Conservation (phyloP, 2,329 filamentous ascomycete species). For the Ceratocystis alfenasii region DNA sequence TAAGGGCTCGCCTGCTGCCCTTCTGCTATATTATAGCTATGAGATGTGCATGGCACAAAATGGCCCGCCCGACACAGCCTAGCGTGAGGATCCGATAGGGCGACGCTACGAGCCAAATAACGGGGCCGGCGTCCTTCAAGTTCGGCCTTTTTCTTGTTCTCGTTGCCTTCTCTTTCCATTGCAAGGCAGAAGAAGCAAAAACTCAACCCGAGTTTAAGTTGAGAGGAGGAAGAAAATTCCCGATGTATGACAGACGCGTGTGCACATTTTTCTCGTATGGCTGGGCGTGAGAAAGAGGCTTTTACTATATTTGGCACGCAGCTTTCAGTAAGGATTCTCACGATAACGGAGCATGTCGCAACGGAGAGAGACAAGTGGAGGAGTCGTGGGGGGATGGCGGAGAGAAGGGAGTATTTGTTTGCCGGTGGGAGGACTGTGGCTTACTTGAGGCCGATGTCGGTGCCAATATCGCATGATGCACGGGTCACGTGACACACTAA, state of each 20-base stretch:
- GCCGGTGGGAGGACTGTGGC: neutral
- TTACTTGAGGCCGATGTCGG: neutral
- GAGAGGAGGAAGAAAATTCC: constrained; percentile 3
- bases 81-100: neutral
- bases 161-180: neutral
- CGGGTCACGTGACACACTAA: fast-evolving
- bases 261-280: neutral
- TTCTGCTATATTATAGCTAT: neutral
- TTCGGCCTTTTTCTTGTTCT: constrained; percentile 1
- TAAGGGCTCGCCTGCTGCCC: neutral
- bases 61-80: neutral
- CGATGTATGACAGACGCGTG: constrained; percentile 6
- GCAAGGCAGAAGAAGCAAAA: neutral
- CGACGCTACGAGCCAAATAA: neutral
- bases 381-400: neutral
- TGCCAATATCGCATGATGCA: neutral
- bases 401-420: neutral
- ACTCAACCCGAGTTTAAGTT: constrained; percentile 9
- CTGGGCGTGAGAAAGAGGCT: neutral
- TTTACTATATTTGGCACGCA: neutral
- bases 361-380: neutral
- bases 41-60: neutral
- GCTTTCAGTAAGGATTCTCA: neutral
- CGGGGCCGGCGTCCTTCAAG: neutral
- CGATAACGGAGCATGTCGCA: neutral